Base-by-base conservation (phyloP, 2,329 filamentous ascomycete species). In the Penicillium hordei region DNA sequence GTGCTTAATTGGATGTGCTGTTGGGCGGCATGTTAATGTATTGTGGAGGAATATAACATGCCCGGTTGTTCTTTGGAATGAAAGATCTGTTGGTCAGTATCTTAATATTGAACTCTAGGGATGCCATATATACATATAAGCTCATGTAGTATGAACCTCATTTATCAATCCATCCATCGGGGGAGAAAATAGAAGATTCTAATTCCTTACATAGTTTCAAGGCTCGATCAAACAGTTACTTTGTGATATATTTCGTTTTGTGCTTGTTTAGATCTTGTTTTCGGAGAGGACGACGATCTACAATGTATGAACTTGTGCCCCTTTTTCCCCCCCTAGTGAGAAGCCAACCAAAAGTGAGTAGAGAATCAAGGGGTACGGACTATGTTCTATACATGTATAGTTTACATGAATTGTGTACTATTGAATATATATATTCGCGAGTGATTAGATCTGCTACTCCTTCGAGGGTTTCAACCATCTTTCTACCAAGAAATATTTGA, bases 1-100 rank as follows among this genome's bases (percentile, higher is more conserved):
- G 61, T 73, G 5, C 33, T 82, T 2, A 81, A 83, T 61, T 65
- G 75, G 27, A 60, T 60, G 34, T 71, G 69, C 57, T 70, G 68
- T 48, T 66, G 61, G 58, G 52, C 55, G 21, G 52, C 66, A 17
- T 10, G 21, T 52, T 52, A 44, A 33, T 17, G 13, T 31, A n/a
- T 2, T 8, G 4, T 19, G 12, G 13, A 10, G 4, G 13, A 12
- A 25, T 25, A 23, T 52, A 33, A 27, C 10, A n/a, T 27, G 13
- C 5, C 6, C 3, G n/a, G 38, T 25, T 2, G 13, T 34, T 5
- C 7, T 33, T 36, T 21, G 1, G 1, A n/a, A 36, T 25, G 0
- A 13, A 1, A 5, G 2, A n/a, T 48, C 8, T 3, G 1, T 40
- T 43, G 27, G 27, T 13, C 19, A 23, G 6, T 19, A 36, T 43